phyloP scores from a whole-genome alignment of 139 green algal genomes.

The Tetraselmis striata region DNA sequence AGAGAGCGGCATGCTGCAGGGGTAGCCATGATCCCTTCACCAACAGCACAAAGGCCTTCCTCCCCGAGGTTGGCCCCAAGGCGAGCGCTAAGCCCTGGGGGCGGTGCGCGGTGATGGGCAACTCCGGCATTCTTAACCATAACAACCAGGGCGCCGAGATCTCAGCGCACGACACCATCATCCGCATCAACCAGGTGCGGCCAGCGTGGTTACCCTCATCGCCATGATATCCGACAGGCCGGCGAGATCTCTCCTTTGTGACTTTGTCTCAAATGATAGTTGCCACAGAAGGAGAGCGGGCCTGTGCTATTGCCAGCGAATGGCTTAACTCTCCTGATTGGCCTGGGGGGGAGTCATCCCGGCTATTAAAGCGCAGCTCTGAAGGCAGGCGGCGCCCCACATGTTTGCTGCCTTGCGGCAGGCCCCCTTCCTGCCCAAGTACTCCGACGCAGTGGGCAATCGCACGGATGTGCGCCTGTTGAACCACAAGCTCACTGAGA shows the following conservation, averaged over 20 bases:
- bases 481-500: neutral
- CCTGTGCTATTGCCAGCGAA: too few relatives aligned
- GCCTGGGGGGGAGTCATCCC: too few relatives aligned
- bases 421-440: neutral
- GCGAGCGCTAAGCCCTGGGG: neutral
- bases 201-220: too few relatives aligned
- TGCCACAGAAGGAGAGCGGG: too few relatives aligned
- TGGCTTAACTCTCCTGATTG: too few relatives aligned
- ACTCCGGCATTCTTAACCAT: neutral
- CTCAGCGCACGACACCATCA: neutral
- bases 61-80: neutral
- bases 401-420: too few relatives aligned
- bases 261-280: too few relatives aligned
- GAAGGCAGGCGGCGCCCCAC: too few relatives aligned
- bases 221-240: too few relatives aligned
- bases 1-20: neutral
- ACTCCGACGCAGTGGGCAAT: neutral
- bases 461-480: neutral
- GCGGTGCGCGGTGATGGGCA: neutral
- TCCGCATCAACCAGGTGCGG: neutral
- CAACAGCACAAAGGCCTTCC: neutral
- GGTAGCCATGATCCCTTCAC: neutral
- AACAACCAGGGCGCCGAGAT: neutral
- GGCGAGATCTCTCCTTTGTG: too few relatives aligned
- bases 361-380: too few relatives aligned